phyloP scores from a whole-genome alignment of 202 grass and related monocot genomes.

The Dendrocalamus latiflorus region DNA sequence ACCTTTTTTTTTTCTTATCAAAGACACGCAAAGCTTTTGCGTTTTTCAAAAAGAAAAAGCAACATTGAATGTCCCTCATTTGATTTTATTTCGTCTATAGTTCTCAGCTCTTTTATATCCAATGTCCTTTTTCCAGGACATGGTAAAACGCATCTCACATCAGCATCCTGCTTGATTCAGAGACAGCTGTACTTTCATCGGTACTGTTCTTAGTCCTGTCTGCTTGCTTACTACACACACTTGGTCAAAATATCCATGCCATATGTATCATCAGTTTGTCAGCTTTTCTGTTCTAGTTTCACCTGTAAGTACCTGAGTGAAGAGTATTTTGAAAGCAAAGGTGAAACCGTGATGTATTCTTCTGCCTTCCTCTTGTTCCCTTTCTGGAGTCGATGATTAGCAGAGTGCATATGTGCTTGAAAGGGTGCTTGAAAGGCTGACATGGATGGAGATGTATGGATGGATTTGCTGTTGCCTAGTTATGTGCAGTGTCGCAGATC shows the following conservation, averaged over 20 bases:
- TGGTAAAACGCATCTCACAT: not conserved
- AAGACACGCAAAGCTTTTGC: not conserved
- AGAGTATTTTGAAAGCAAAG: not conserved
- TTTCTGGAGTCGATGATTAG: not conserved
- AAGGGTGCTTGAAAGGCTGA: no score
- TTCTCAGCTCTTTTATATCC: not conserved
- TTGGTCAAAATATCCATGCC: not conserved
- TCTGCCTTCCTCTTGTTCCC: not conserved
- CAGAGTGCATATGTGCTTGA: not conserved
- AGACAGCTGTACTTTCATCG: not conserved
- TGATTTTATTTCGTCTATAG: not conserved
- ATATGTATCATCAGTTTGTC: not conserved
- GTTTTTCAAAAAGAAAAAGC: not conserved
- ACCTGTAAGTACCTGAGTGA: not conserved
- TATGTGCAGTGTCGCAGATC: not conserved
- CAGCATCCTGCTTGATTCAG: not conserved
- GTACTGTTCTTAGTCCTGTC: not conserved
- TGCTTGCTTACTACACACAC: not conserved
- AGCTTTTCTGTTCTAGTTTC: not conserved
- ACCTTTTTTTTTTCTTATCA: not conserved
- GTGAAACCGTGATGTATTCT: not conserved
- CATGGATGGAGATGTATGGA: not conserved
- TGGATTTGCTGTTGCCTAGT: not conserved
- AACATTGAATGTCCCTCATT: constrained; percentile 2
- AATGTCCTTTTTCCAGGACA: not conserved